Conservation (phyloP, 768 basidiomycete genomes). For the Suillus decipiens region DNA sequence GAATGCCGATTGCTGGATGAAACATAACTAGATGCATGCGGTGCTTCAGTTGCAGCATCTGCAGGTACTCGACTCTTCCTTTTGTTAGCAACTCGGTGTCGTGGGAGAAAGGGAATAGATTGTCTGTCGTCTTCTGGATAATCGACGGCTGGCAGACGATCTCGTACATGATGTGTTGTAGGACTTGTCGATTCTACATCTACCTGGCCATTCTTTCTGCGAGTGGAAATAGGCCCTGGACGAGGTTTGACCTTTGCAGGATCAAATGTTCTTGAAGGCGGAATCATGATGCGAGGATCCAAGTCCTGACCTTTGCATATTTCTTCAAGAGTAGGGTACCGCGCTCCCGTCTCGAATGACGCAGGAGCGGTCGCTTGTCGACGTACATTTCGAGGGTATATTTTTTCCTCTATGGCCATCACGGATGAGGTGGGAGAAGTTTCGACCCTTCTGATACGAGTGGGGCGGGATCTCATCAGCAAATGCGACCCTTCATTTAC, state of each 20-base stretch:
- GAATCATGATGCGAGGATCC: constrained; percentile 32
- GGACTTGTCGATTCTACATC: not conserved
- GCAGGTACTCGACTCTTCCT: not conserved
- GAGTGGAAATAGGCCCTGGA: constrained; percentile 14
- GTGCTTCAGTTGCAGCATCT: constrained; percentile 2
- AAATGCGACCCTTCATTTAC: constrained; percentile 4
- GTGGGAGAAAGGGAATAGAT: not conserved
- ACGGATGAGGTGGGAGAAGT: constrained; percentile 7
- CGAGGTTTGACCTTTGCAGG: constrained; percentile 28
- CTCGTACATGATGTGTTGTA: not conserved
- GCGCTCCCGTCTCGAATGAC: constrained; percentile 19
- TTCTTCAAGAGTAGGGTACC: constrained; percentile 23
- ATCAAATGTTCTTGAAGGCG: constrained; percentile 26
- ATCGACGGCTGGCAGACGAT: not conserved
- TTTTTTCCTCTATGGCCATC: constrained; percentile 17
- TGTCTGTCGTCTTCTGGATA: not conserved
- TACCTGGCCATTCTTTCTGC: not conserved
- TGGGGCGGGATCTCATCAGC: constrained; percentile 7
- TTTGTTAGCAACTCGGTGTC: not conserved
- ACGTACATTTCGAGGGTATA: constrained; percentile 9
- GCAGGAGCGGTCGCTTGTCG: constrained; percentile 14
- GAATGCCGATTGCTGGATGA: not conserved
- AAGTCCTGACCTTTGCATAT: constrained; percentile 14
- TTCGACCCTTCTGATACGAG: constrained; percentile 14
- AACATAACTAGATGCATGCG: not conserved